Evolutionary conservation across 768 basidiomycete species (phyloP).

Genomic region (Tremella yokohamensis): DNA sequence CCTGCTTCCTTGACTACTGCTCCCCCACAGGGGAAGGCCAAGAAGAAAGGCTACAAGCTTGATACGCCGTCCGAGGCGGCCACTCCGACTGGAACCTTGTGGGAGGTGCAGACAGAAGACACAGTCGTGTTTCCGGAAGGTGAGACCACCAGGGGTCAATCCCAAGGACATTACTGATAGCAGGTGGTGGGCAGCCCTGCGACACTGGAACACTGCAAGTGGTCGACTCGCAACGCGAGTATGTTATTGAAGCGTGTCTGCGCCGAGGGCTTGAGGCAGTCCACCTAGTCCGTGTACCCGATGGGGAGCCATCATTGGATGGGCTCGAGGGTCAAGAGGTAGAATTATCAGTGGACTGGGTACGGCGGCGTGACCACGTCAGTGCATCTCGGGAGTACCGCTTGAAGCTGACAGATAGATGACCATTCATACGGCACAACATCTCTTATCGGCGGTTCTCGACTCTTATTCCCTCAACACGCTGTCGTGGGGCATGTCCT

Average conservation of each 20-base stretch:
- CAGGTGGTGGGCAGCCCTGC: slow-evolving; percentile 49
- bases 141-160: slow-evolving; percentile 11
- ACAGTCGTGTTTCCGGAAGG: slow-evolving; percentile 51
- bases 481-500: slow-evolving; percentile 45
- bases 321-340: slow-evolving; percentile 23
- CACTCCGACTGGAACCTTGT: slow-evolving; percentile 25
- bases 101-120: slow-evolving; percentile 46
- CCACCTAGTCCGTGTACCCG: slow-evolving; percentile 40
- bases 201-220: slow-evolving; percentile 39
- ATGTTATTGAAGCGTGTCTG: slow-evolving; percentile 37
- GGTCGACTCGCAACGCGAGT: slow-evolving; percentile 11
- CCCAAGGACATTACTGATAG: slow-evolving; percentile 2
- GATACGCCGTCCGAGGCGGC: neutral
- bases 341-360: slow-evolving; percentile 49
- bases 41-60: slow-evolving; percentile 27
- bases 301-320: slow-evolving; percentile 13
- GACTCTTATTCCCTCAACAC: slow-evolving; percentile 41
- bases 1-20: slow-evolving; percentile 29
- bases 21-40: slow-evolving; percentile 32
- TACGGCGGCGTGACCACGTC: slow-evolving; percentile 46
- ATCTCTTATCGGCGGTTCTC: slow-evolving; percentile 48
- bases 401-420: slow-evolving; percentile 25
- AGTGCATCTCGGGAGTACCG: slow-evolving; percentile 9
- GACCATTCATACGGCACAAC: slow-evolving; percentile 49
- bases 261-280: slow-evolving; percentile 37